A percentile compares a stretch with the other conserved stretches of the same genome.
These are phyloP conservation scores for Pseudomassariella vexata DNA, from an alignment of 2,329 filamentous ascomycete genomes.

Conservation along the genomic window DNA sequence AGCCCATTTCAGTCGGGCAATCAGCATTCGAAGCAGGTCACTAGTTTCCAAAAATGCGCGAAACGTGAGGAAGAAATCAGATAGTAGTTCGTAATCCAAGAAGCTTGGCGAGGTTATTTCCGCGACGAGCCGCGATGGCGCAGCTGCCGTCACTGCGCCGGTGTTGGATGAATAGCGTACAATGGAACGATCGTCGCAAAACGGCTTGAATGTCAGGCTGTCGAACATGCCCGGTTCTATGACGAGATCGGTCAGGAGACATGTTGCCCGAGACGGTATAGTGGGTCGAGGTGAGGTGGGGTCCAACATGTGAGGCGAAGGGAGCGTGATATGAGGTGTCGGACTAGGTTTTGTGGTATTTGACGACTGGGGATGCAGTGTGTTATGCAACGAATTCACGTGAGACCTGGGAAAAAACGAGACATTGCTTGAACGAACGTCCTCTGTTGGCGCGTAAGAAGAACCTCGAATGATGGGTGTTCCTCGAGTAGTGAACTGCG, in stretches of 20 bases:
- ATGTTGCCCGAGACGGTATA: conserved; percentile 37
- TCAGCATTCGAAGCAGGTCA: conserved; percentile 75
- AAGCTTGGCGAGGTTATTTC: conserved; percentile 96
- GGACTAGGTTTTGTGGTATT: conserved; percentile 30
- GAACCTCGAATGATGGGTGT: conserved; percentile 75
- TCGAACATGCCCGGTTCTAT: conserved; percentile 79
- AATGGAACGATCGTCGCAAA: conserved; percentile 70
- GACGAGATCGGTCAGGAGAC: conserved; percentile 40
- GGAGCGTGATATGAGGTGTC: conserved; percentile 28
- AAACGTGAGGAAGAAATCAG: conserved; percentile 96
- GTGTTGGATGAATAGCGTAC: conserved; percentile 72
- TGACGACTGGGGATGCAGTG: conserved; percentile 20
- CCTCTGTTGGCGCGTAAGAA: conserved; percentile 72
- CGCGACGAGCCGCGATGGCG: conserved; percentile 82
- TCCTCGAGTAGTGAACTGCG: conserved; percentile 70
- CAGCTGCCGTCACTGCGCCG: conserved; percentile 79
- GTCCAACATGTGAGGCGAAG: conserved; percentile 17
- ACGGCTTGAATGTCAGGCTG: conserved; percentile 68
- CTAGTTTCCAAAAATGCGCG: conserved; percentile 75
- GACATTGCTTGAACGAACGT: conserved; percentile 57
- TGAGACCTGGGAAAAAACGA: conserved; percentile 37
- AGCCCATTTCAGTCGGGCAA: conserved; percentile 84
- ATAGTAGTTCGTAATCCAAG: conserved; percentile 92
- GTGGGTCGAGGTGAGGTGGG: conserved; percentile 33
- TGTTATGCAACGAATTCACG: conserved; percentile 24